These are phyloP conservation scores for Talaromyces sp. DNA, from an alignment of 2,329 filamentous ascomycete genomes.

Conservation along the genomic window DNA sequence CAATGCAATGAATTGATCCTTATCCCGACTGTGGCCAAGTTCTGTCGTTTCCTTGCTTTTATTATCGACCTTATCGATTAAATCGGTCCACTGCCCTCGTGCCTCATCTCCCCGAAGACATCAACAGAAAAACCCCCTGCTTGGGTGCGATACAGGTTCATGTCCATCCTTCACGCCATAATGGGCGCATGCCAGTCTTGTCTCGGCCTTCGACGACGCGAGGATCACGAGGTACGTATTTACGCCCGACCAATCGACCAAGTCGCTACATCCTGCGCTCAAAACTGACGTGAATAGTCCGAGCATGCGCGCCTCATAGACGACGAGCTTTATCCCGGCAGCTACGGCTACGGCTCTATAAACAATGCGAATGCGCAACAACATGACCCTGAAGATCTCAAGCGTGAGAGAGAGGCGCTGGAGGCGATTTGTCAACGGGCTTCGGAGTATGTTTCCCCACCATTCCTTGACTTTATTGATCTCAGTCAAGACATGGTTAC, in stretches of 20 bases:
- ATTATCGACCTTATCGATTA: not conserved
- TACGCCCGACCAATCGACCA: not conserved
- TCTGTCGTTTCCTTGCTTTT: not conserved
- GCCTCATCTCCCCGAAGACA: not conserved
- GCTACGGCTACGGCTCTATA: constrained; percentile 44
- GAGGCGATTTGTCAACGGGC: constrained; percentile 47
- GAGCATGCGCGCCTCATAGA: constrained; percentile 46
- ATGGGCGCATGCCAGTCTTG: constrained; percentile 48
- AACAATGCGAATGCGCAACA: constrained; percentile 36
- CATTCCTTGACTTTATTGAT: not conserved
- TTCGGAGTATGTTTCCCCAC: constrained; percentile 37
- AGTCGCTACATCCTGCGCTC: not conserved
- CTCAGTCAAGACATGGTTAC: too few species aligned
- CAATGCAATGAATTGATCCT: not conserved
- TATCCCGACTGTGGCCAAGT: not conserved
- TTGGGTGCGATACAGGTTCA: not conserved
- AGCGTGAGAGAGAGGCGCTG: constrained; percentile 44
- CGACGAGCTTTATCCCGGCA: constrained; percentile 44
- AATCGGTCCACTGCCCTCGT: not conserved
- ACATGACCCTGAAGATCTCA: constrained; percentile 42
- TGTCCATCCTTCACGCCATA: constrained; percentile 8
- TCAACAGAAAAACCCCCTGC: too few species aligned
- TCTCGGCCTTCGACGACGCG: constrained; percentile 38
- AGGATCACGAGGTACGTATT: constrained; percentile 40
- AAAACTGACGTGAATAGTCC: constrained; percentile 21